phyloP scores from a whole-genome alignment of 2,329 filamentous ascomycete species.

The Ophiostoma montium region DNA sequence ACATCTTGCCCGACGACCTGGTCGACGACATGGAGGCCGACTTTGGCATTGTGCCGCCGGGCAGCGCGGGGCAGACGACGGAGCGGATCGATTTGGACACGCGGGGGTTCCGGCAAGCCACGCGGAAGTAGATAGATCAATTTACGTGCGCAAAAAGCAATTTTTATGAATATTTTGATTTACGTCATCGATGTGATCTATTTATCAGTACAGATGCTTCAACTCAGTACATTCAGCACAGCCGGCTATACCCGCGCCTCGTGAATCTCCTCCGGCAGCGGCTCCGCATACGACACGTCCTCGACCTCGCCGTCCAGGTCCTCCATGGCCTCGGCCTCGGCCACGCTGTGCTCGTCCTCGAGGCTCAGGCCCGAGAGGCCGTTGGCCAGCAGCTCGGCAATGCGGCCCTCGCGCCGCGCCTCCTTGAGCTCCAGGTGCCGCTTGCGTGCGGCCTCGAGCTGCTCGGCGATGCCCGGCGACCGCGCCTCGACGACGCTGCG shows the following conservation, averaged over 20 bases:
- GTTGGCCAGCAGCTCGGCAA: conserved; percentile 19
- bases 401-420: conserved; percentile 28
- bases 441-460: conserved; percentile 33
- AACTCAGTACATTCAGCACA: not conserved
- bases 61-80: not conserved
- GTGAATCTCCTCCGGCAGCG: not conserved
- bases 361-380: conserved; percentile 3
- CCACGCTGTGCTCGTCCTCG: not conserved
- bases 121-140: conserved; percentile 17
- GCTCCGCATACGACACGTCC: not conserved
- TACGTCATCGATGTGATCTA: no score
- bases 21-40: conserved; percentile 23
- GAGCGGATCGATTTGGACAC: conserved; percentile 17
- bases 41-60: conserved; percentile 6
- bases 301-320: not conserved
- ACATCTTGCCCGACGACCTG: conserved; percentile 12
- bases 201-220: no score
- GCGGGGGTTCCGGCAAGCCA: conserved; percentile 38
- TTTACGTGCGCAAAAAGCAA: no score
- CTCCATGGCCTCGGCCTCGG: not conserved
- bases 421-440: conserved; percentile 41
- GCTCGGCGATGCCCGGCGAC: conserved; percentile 30
- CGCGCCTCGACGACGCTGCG: conserved; percentile 29
- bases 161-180: no score
- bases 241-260: not conserved